Evolutionary conservation across 768 basidiomycete species (phyloP).

Genomic region (Mycena alexandri): DNA sequence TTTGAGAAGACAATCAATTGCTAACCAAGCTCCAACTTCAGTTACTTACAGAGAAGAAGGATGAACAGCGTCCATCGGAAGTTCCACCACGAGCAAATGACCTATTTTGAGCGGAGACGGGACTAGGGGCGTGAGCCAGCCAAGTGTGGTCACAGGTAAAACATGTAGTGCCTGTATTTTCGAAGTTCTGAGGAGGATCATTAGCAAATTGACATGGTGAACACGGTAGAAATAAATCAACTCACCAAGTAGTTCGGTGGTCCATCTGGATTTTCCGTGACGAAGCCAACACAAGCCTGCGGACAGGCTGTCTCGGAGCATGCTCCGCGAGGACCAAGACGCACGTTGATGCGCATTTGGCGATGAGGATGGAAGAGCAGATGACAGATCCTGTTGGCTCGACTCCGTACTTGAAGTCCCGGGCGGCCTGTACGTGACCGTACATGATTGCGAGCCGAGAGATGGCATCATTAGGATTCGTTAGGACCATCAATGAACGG

Average conservation of each 20-base stretch:
- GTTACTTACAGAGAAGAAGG: neutral
- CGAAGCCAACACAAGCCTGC: neutral
- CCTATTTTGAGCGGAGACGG: neutral
- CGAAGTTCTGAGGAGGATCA: neutral
- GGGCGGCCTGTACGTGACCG: neutral
- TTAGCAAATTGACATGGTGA: no score
- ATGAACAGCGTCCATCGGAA: neutral
- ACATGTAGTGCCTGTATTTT: neutral
- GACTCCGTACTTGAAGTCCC: neutral
- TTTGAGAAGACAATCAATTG: neutral
- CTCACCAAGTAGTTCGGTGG: neutral
- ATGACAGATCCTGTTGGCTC: neutral
- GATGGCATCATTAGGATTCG: neutral
- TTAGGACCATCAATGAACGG: neutral
- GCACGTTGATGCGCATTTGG: neutral
- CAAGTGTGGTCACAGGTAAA: conserved; percentile 1
- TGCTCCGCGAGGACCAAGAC: neutral
- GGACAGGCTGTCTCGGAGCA: neutral
- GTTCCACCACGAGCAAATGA: neutral
- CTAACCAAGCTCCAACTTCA: no score
- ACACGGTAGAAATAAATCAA: neutral
- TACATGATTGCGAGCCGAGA: neutral
- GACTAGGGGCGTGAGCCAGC: neutral
- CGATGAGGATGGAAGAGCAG: neutral
- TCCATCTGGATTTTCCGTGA: conserved; percentile 2